A percentile compares a stretch with the other conserved stretches of the same genome.
phyloP scores from a whole-genome alignment of 805 yeast species.

The Yamadazyma phyllophila region DNA sequence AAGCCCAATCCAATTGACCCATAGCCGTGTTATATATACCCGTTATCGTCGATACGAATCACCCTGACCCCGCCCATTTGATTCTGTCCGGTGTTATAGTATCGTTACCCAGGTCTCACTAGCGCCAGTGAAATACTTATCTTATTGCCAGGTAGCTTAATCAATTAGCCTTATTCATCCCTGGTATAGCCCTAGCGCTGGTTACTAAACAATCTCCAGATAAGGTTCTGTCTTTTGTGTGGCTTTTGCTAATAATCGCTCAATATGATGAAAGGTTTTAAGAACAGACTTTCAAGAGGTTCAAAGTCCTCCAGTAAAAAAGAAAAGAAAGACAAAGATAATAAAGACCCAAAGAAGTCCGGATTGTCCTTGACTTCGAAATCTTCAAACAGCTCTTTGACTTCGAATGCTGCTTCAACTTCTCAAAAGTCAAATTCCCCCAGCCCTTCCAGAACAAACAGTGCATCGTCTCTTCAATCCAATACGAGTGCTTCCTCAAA shows the following conservation, averaged over 20 bases:
- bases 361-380: not conserved
- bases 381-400: constrained; percentile 15
- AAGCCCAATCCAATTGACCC: constrained; percentile 1
- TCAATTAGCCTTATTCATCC: too few species aligned
- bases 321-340: constrained; percentile 34
- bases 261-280: constrained; percentile 47
- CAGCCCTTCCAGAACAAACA: constrained; percentile 31
- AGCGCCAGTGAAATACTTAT: too few species aligned
- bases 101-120: too few species aligned
- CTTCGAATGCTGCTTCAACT: constrained; percentile 16
- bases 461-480: constrained; percentile 25
- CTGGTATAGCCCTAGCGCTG: too few species aligned
- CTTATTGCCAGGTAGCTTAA: too few species aligned
- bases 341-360: constrained; percentile 14
- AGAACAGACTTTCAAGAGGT: constrained; percentile 44
- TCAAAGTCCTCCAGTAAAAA: constrained; percentile 30
- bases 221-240: too few species aligned
- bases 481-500: constrained; percentile 12
- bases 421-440: constrained; percentile 29
- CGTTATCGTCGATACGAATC: too few species aligned
- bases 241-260: not conserved
- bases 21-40: not conserved
- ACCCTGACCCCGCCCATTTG: too few species aligned
- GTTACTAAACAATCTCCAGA: too few species aligned
- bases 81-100: too few species aligned